Conservation (phyloP, 176 grass and related monocot genomes). For the Carex pumila region DNA sequence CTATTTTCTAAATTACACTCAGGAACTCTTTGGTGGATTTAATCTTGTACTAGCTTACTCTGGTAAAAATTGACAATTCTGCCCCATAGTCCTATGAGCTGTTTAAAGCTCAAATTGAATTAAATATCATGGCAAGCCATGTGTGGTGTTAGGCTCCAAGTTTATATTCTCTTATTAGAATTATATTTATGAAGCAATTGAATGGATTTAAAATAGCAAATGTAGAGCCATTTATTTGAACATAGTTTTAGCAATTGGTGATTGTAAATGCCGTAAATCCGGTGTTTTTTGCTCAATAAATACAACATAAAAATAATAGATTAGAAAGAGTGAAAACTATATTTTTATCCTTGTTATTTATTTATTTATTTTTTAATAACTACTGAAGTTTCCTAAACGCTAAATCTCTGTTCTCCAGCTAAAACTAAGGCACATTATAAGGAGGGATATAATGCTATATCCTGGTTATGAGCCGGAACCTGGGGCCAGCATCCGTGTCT, state of each 20-base stretch:
- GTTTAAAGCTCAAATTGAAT: neutral
- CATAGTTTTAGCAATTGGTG: neutral
- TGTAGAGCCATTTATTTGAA: neutral
- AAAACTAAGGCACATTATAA: slow-evolving; percentile 74
- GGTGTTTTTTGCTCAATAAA: neutral
- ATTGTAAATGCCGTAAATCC: neutral
- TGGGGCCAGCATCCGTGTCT: slow-evolving; percentile 63
- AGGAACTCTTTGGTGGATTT: neutral
- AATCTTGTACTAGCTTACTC: neutral
- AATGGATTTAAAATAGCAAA: neutral
- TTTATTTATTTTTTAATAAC: neutral
- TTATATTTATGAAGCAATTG: neutral
- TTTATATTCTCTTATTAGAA: neutral
- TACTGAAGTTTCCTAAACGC: neutral
- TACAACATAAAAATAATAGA: neutral
- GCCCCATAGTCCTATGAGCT: neutral
- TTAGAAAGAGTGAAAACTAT: neutral
- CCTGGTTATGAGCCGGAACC: slow-evolving; percentile 77
- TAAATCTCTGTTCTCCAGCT: slow-evolving; percentile 41
- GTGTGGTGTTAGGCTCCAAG: neutral
- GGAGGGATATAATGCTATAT: slow-evolving; percentile 83
- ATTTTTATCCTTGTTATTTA: neutral
- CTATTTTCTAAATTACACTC: neutral
- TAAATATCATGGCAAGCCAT: neutral
- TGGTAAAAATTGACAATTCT: neutral